Conservation (phyloP, 2,329 filamentous ascomycete species). For the Trichoderma sp. region DNA sequence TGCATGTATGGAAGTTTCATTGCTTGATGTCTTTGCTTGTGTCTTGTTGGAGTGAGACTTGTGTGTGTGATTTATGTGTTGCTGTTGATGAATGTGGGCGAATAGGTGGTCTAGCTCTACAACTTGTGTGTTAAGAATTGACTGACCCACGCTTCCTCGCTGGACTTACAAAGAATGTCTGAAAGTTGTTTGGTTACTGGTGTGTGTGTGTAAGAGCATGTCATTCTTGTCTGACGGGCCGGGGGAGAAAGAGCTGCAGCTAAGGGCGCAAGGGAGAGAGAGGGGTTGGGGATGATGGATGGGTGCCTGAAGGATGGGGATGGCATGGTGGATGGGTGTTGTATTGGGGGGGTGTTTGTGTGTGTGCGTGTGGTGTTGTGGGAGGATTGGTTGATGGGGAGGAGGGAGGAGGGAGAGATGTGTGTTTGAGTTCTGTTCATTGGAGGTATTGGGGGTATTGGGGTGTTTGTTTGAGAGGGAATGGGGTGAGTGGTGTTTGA, state of each 20-base stretch:
- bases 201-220: background rate
- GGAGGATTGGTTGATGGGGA: background rate
- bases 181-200: background rate
- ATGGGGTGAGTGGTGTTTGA: no score
- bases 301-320: slow-evolving; percentile 15
- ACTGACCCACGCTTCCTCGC: background rate
- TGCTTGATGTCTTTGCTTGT: background rate
- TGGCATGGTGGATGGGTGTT: no score
- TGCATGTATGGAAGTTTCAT: background rate
- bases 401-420: no score
- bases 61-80: no score
- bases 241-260: background rate
- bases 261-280: slow-evolving; percentile 23
- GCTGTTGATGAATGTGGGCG: no score
- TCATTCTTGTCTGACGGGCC: slow-evolving; percentile 6
- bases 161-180: no score
- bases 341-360: background rate
- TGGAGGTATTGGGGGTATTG: no score
- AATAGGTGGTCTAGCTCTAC: no score
- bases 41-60: background rate
- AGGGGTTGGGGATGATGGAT: slow-evolving; percentile 13
- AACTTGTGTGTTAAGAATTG: no score
- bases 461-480: no score
- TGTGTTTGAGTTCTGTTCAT: background rate
- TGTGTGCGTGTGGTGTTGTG: background rate